Conservation (phyloP, 139 green algal species). For the Eudorina sp. region DNA sequence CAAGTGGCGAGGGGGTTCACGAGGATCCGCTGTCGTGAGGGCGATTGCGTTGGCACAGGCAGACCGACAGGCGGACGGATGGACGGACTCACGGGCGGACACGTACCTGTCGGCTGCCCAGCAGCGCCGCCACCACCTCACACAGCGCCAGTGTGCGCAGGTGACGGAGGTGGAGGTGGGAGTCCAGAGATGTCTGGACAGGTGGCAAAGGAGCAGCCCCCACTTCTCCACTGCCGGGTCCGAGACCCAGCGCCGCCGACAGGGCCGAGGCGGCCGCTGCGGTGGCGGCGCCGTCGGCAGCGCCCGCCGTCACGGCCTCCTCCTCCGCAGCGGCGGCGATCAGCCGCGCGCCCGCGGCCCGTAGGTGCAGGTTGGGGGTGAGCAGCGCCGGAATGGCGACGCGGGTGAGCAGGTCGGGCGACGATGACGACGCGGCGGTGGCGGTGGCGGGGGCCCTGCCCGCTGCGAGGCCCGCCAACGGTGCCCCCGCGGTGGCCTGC, state of each 20-base stretch:
- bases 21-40: too few species aligned
- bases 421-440: background rate
- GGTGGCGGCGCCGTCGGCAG: background rate
- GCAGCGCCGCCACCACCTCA: constrained; percentile 19
- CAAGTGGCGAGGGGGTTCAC: too few species aligned
- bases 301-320: background rate
- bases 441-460: background rate
- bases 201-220: too few species aligned
- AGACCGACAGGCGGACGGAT: too few species aligned
- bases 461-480: background rate
- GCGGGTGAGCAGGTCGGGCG: background rate
- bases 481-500: background rate
- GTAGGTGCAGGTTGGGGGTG: constrained; percentile 32
- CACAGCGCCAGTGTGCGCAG: background rate
- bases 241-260: constrained; percentile 24
- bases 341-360: constrained; percentile 8
- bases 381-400: constrained; percentile 23
- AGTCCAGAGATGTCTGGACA: too few species aligned
- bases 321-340: background rate
- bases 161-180: background rate
- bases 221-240: too few species aligned
- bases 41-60: too few species aligned
- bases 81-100: too few species aligned
- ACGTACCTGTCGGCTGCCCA: background rate
- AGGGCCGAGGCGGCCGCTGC: background rate